These are phyloP conservation scores for Gaeumannomyces tritici DNA, from an alignment of 2,329 filamentous ascomycete genomes.

Conservation along the genomic window DNA sequence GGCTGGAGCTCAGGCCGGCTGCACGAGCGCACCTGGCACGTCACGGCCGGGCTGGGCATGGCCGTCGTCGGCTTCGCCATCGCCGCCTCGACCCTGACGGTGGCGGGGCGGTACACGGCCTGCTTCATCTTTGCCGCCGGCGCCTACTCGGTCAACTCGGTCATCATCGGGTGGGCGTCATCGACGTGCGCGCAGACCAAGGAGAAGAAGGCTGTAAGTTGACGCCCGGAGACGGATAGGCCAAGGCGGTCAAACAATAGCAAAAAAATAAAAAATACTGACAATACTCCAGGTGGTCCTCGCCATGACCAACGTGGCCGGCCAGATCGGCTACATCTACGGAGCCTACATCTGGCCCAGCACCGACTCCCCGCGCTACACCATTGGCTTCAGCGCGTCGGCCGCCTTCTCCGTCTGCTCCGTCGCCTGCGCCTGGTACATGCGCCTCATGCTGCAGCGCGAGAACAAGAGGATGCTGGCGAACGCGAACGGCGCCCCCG, in stretches of 20 bases:
- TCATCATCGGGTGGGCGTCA: slow-evolving; percentile 64
- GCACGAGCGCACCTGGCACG: slow-evolving; percentile 4
- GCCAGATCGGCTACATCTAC: slow-evolving; percentile 2
- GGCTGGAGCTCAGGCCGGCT: not conserved
- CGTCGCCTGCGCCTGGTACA: slow-evolving; percentile 9
- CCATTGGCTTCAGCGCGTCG: not conserved
- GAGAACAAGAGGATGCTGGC: slow-evolving; percentile 14
- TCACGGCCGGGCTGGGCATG: not conserved
- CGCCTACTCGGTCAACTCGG: slow-evolving; percentile 57
- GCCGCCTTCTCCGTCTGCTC: slow-evolving; percentile 4
- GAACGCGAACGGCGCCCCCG: not conserved
- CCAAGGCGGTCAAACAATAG: too few relatives aligned
- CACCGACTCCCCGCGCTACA: not conserved
- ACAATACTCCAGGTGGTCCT: not conserved
- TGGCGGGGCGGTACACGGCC: slow-evolving; percentile 33
- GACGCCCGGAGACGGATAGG: too few relatives aligned
- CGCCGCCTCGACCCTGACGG: slow-evolving; percentile 10
- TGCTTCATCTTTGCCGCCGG: slow-evolving; percentile 35
- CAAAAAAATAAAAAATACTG: too few relatives aligned
- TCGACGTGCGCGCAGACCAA: slow-evolving; percentile 59
- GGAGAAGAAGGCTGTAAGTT: slow-evolving; percentile 46
- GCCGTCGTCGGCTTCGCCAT: slow-evolving; percentile 1
- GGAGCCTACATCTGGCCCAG: slow-evolving; percentile 1
- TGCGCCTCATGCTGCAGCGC: slow-evolving; percentile 9
- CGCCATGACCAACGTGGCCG: slow-evolving; percentile 39